Evolutionary conservation across 257 asterid species (phyloP).

Genomic region (Ocimum tenuiflorum): DNA sequence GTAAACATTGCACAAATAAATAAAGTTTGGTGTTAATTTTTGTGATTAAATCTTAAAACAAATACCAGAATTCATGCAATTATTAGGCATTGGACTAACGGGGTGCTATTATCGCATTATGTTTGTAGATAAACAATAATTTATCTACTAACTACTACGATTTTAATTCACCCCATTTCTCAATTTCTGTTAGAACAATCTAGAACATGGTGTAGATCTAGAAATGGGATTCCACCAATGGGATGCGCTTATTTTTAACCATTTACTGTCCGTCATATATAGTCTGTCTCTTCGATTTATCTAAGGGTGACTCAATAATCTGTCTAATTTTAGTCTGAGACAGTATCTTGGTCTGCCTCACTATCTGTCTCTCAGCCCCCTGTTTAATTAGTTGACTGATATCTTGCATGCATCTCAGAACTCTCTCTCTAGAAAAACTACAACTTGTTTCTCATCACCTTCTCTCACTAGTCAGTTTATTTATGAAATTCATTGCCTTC

Average conservation of each 20-base stretch:
- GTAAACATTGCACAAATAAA: too few species aligned
- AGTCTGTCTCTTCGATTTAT: conserved; percentile 12
- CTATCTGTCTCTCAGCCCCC: not conserved
- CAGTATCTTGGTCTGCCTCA: not conserved
- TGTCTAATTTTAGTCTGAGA: not conserved
- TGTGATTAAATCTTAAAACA: too few species aligned
- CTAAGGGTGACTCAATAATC: not conserved
- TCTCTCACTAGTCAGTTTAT: not conserved
- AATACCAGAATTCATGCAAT: not conserved
- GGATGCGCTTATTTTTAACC: not conserved
- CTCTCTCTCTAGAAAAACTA: not conserved
- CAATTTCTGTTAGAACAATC: not conserved
- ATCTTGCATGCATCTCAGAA: conserved; percentile 5
- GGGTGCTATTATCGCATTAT: not conserved
- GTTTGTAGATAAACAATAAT: not conserved
- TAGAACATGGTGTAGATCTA: not conserved
- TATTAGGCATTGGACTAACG: not conserved
- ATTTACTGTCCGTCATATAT: not conserved
- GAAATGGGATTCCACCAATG: not conserved
- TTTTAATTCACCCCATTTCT: not conserved
- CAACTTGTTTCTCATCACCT: not conserved
- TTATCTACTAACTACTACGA: not conserved
- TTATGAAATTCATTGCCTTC: conserved; percentile 2
- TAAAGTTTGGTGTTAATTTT: too few species aligned
- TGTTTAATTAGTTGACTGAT: not conserved